Conservation (phyloP, 352 stramenopile species). For the Phytophthora vignae region DNA sequence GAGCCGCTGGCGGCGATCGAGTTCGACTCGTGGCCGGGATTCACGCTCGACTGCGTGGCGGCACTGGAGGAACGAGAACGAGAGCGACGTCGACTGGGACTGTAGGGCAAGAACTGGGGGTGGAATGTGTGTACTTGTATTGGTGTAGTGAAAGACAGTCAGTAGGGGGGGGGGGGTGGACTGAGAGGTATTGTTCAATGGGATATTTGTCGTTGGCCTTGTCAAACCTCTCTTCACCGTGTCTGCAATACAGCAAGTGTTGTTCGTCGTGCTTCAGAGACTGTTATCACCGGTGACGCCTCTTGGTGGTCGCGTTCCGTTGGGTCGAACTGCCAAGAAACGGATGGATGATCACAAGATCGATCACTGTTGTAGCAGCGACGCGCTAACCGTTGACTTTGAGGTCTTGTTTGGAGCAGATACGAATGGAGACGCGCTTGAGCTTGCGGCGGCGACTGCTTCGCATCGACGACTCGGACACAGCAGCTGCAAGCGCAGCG, state of each 20-base stretch:
- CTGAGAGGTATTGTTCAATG: background rate
- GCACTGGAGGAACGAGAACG: background rate
- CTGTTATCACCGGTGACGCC: background rate
- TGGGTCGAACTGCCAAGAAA: background rate
- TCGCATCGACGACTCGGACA: slow-evolving; percentile 41
- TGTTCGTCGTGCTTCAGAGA: background rate
- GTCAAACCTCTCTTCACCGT: background rate
- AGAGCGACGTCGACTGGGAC: background rate
- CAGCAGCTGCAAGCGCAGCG: background rate
- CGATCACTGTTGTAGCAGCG: background rate
- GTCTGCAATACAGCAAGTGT: background rate
- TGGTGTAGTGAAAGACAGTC: background rate
- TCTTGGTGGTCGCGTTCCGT: slow-evolving; percentile 1
- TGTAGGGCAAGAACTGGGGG: background rate
- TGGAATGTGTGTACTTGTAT: background rate
- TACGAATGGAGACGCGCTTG: slow-evolving; percentile 38
- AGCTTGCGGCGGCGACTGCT: slow-evolving; percentile 33
- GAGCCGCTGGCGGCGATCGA: slow-evolving; percentile 30
- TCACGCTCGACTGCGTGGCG: slow-evolving; percentile 33
- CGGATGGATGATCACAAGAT: slow-evolving; percentile 6
- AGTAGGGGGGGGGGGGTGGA: too few relatives aligned
- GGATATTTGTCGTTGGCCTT: background rate
- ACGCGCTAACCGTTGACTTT: slow-evolving; percentile 3
- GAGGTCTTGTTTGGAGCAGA: background rate
- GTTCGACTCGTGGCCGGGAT: slow-evolving; percentile 43